These are phyloP conservation scores for Saccharomyces eubayanus DNA, from an alignment of 805 yeast species.

Conservation along the genomic window DNA sequence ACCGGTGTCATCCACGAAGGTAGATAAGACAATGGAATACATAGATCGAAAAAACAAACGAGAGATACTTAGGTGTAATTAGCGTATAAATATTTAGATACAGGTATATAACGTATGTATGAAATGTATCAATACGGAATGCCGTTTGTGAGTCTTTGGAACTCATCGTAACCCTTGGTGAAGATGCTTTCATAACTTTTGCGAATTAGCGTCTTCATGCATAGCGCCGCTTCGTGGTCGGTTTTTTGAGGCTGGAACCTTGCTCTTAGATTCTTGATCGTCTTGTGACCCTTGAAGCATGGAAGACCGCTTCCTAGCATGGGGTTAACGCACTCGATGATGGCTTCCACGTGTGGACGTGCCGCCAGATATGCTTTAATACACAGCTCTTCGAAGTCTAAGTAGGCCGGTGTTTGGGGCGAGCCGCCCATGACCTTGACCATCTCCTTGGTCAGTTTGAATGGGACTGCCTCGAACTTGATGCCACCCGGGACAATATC, in stretches of 20 bases:
- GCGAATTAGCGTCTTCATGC: constrained; percentile 65
- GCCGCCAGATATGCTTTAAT: constrained; percentile 85
- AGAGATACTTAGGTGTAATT: not conserved
- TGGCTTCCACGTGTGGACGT: constrained; percentile 79
- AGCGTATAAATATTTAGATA: not conserved
- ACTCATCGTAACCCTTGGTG: constrained; percentile 94
- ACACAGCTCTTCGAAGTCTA: constrained; percentile 91
- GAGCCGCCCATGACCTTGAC: constrained; percentile 92
- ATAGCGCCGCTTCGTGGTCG: constrained; percentile 77
- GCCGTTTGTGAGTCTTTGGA: constrained; percentile 93
- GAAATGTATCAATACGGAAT: constrained; percentile 63
- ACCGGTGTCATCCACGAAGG: not conserved
- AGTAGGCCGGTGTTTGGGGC: constrained; percentile 72
- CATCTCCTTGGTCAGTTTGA: constrained; percentile 94
- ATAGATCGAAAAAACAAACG: not conserved
- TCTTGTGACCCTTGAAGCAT: constrained; percentile 77
- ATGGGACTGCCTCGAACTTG: constrained; percentile 95
- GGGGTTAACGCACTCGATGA: constrained; percentile 77
- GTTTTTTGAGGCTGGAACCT: constrained; percentile 76
- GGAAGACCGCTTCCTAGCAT: constrained; percentile 95
- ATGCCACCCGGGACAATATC: constrained; percentile 99
- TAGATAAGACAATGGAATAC: not conserved
- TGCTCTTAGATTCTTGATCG: constrained; percentile 65
- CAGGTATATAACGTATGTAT: constrained; percentile 1
- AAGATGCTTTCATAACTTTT: constrained; percentile 80